Conservation (phyloP, 805 yeast species). For the Ogataea populi-albae region DNA sequence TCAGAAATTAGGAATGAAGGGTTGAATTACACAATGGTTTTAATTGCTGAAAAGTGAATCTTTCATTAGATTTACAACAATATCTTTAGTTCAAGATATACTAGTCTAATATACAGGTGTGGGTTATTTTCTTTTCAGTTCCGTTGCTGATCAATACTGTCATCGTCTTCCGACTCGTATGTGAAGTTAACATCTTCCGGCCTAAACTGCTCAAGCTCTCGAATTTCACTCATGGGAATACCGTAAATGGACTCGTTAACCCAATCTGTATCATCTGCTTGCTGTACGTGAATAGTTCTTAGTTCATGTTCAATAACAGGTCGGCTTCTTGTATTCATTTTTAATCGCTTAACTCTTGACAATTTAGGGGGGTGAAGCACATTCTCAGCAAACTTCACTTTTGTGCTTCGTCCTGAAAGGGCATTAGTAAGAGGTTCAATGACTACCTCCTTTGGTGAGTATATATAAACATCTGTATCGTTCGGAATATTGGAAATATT, state of each 20-base stretch:
- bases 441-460: constrained; percentile 41
- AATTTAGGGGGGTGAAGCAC: neutral
- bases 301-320: constrained; percentile 1
- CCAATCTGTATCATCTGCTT: neutral
- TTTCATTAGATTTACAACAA: too few relatives aligned
- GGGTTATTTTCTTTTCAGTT: too few relatives aligned
- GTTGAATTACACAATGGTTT: constrained; percentile 21
- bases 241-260: too few relatives aligned
- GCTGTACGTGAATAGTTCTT: neutral
- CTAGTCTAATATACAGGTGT: too few relatives aligned
- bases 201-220: too few relatives aligned
- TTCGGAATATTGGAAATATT: constrained; percentile 1
- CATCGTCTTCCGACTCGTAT: too few relatives aligned
- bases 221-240: too few relatives aligned
- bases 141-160: too few relatives aligned
- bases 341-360: constrained; percentile 1
- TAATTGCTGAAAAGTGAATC: constrained; percentile 25
- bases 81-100: too few relatives aligned
- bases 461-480: constrained; percentile 39
- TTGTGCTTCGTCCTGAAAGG: neutral
- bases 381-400: constrained; percentile 1
- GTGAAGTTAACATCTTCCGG: too few relatives aligned
- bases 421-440: constrained; percentile 27
- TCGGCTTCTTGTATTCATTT: constrained; percentile 4
- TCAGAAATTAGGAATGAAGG: constrained; percentile 22